Base-by-base conservation (phyloP, 768 basidiomycete species). In the Naematelia encephala region DNA sequence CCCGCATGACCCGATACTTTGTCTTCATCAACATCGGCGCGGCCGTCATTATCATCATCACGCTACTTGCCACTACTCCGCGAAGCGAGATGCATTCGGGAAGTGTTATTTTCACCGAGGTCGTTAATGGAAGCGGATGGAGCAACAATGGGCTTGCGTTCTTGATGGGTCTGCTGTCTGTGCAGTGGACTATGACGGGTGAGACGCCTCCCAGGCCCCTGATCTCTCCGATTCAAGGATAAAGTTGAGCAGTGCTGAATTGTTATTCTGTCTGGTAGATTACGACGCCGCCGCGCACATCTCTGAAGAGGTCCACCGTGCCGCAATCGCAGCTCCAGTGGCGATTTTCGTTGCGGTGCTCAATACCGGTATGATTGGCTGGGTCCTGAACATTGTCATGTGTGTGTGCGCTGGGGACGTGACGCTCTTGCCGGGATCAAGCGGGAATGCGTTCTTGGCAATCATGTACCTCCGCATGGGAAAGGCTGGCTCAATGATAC, bases 21-120 rank as follows among this genome's bases (percentile, higher is more conserved):
- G 89, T 93, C 3, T 92, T 93, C 73, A 80, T 93, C 68, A 93
- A 94, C 76, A 80, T 93, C 52, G 90, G 90, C 42, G 57, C 88
- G 11, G 87, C 90, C 2, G 78, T 87, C 54, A 86, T 91, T 25
- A 91, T 92, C 68, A 87, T 91, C 64, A 88, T 94, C 70, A 85
- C 86, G 22, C 82, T 94, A 16, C 82, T 91, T 30, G 86, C 89
- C 21, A 88, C 73, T 43, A 77, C 78, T 4, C 73, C 76, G 79
- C 61, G 86, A 19, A 79, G 82, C 0, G 85, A 90, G 59, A 91
- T 91, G 89, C 89, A 92, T 71, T 60, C 86, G 26, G 88, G 88
- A 2, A 52, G 50, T 23, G 91, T 90, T 76, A 86, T 91, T 5
- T 94, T 93, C 67, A 88, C 88, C 13, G 81, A 84, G 23, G 73